These are phyloP conservation scores for Syzygium oleosum DNA, from an alignment of 345 rosid genomes.

Conservation along the genomic window DNA sequence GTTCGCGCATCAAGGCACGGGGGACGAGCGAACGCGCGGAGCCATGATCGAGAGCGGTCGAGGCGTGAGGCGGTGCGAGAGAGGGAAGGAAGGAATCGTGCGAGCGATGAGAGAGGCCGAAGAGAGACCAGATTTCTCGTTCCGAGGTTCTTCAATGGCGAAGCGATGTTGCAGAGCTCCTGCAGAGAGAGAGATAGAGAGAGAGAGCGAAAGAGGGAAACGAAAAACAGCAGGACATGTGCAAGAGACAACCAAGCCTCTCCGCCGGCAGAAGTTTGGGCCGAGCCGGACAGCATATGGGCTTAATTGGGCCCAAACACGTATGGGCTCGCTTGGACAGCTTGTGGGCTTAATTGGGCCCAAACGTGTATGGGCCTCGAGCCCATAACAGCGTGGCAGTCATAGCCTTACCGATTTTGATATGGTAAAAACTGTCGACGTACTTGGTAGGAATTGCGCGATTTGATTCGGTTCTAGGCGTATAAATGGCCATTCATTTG, in stretches of 20 bases:
- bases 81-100: background rate
- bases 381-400: background rate
- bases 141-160: background rate
- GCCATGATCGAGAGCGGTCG: background rate
- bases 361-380: background rate
- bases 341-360: background rate
- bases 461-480: background rate
- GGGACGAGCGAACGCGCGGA: background rate
- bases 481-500: background rate
- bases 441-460: background rate
- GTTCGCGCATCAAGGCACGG: background rate
- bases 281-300: fast-evolving
- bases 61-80: background rate
- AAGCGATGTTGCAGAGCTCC: background rate
- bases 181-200: background rate
- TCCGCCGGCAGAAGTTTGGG: background rate
- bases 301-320: background rate
- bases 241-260: background rate
- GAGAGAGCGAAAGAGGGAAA: background rate
- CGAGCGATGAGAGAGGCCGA: background rate
- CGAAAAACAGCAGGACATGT: background rate
- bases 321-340: background rate
- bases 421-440: background rate
- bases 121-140: background rate
- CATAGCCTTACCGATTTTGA: background rate